Conservation (phyloP, 805 yeast genomes). For the Wickerhamomyces silvicola region DNA sequence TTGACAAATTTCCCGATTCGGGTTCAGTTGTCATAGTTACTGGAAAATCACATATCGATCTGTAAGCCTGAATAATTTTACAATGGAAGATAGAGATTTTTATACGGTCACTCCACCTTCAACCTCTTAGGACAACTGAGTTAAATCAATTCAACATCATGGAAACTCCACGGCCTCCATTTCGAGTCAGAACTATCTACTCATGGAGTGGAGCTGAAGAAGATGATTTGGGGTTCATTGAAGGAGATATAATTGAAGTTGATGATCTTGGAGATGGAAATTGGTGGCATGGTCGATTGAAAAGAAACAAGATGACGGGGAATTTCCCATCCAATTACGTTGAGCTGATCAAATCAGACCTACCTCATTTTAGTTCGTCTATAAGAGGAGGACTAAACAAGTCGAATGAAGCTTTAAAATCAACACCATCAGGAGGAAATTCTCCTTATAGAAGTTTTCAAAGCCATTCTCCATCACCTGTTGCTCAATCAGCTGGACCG, state of each 20-base stretch:
- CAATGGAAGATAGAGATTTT: too few relatives aligned
- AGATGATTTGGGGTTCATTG: constrained; percentile 87
- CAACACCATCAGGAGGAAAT: too few relatives aligned
- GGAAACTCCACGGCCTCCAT: constrained; percentile 45
- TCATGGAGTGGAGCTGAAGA: constrained; percentile 94
- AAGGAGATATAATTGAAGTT: constrained; percentile 88
- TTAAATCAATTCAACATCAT: too few relatives aligned
- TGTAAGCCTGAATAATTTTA: too few relatives aligned
- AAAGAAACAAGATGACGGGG: constrained; percentile 78
- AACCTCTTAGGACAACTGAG: too few relatives aligned
- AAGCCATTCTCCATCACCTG: background rate
- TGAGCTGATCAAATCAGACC: constrained; percentile 39
- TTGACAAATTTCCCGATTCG: constrained; percentile 17
- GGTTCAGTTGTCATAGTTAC: constrained; percentile 2
- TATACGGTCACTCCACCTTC: too few relatives aligned
- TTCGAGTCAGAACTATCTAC: constrained; percentile 72
- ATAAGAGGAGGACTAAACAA: background rate
- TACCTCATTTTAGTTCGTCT: constrained; percentile 8
- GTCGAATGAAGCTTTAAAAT: too few relatives aligned
- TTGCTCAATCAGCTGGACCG: background rate
- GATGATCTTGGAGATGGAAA: constrained; percentile 74
- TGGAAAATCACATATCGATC: background rate
- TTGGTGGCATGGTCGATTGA: constrained; percentile 85
- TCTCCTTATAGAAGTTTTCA: background rate
- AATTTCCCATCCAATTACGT: constrained; percentile 87